Evolutionary conservation across 1,284 basidiomycete species (phyloP).

Genomic region (Garcileccinum viscosum): DNA sequence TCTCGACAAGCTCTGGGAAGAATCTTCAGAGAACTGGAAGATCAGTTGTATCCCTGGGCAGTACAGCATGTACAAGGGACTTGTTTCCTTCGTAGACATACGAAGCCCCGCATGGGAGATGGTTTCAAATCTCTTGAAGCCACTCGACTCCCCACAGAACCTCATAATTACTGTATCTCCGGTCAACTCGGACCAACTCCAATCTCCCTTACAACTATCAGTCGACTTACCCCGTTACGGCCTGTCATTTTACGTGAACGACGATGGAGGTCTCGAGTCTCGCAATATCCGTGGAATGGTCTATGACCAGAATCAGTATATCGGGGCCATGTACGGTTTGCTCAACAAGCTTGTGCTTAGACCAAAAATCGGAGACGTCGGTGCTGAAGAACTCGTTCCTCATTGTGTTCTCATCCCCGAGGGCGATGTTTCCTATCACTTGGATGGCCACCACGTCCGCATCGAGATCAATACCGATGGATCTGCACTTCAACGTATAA

Average conservation of each 20-base stretch:
- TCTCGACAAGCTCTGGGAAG: conserved; percentile 29
- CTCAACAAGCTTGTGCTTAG: conserved; percentile 2
- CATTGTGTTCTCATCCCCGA: conserved; percentile 4
- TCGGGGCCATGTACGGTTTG: conserved; percentile 4
- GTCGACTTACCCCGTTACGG: conserved; percentile 48
- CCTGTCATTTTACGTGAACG: conserved; percentile 43
- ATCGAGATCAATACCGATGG: conserved; percentile 30
- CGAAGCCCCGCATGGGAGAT: conserved; percentile 26
- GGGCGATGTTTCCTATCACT: conserved; percentile 26
- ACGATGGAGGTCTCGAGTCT: conserved; percentile 36
- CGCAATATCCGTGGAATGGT: conserved; percentile 2
- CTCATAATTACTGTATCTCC: conserved; percentile 31
- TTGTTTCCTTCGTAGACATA: not conserved
- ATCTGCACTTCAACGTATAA: conserved; percentile 15
- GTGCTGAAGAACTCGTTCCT: not conserved
- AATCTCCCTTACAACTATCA: conserved; percentile 26
- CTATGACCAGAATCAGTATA: conserved; percentile 4
- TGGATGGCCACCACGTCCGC: conserved; percentile 31
- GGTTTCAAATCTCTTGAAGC: conserved; percentile 36
- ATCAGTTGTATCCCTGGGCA: conserved; percentile 4
- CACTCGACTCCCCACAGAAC: conserved; percentile 40
- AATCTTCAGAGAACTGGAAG: conserved; percentile 26
- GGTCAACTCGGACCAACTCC: conserved; percentile 11
- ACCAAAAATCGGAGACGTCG: not conserved
- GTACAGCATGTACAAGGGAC: not conserved